Conservation (phyloP, 768 basidiomycete genomes). For the Mycena latifolia region DNA sequence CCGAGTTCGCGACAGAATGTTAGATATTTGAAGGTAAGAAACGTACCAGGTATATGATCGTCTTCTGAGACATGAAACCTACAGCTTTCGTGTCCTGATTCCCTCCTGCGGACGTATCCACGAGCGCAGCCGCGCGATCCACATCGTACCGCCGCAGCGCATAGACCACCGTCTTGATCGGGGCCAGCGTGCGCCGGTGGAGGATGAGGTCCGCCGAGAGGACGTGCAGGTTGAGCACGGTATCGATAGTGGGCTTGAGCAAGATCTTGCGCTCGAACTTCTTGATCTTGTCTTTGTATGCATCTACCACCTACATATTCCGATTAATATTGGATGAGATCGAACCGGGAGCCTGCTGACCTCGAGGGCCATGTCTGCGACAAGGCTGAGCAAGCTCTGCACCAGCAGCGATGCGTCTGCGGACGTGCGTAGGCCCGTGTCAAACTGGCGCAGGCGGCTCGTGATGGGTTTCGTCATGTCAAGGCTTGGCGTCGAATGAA, state of each 20-base stretch:
- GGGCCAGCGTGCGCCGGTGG: slow-evolving; percentile 80
- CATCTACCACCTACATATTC: slow-evolving; percentile 64
- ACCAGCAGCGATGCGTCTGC: slow-evolving; percentile 79
- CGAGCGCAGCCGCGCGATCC: slow-evolving; percentile 73
- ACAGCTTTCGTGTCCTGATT: slow-evolving; percentile 55
- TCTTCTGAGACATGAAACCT: slow-evolving; percentile 77
- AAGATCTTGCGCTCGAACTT: slow-evolving; percentile 72
- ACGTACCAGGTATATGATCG: slow-evolving; percentile 74
- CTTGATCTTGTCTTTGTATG: slow-evolving; percentile 72
- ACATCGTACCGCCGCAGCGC: slow-evolving; percentile 78
- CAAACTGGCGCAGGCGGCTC: slow-evolving; percentile 65
- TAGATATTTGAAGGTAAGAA: neutral
- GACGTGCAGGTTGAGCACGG: slow-evolving; percentile 77
- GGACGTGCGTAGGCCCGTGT: slow-evolving; percentile 70
- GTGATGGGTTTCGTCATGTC: slow-evolving; percentile 68
- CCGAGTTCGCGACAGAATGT: neutral
- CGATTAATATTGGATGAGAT: neutral
- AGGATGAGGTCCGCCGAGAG: slow-evolving; percentile 80
- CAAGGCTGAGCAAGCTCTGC: slow-evolving; percentile 74
- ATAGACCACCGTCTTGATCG: slow-evolving; percentile 77
- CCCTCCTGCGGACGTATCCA: slow-evolving; percentile 51
- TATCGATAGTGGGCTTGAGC: slow-evolving; percentile 68
- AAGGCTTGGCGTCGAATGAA: slow-evolving; percentile 60
- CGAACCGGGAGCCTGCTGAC: slow-evolving; percentile 30
- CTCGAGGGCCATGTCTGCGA: slow-evolving; percentile 76